Evolutionary conservation across 2,329 filamentous ascomycete species (phyloP), one percentile per base, ranked within the genome.

Genomic region (Stagonosporopsis tanaceti): DNA sequence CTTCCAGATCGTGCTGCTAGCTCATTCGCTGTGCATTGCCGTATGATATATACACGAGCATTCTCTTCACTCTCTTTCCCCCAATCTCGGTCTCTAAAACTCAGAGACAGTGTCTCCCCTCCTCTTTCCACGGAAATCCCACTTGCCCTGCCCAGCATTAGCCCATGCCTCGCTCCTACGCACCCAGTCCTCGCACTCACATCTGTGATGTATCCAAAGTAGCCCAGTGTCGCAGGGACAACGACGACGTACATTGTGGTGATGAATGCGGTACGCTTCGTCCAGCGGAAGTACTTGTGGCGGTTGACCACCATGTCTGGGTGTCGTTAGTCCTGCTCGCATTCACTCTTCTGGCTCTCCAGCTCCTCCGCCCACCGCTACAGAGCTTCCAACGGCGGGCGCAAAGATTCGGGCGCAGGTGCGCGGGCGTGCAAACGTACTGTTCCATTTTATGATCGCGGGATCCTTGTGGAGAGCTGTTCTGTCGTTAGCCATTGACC

Each of bases 221-320:
- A 88, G 44, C 88, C 88, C 65, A 96, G 69, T 55, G 90, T 81
- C 38, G 80, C 77, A 7, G 95, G 95, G 40, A 97, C 85, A 51
- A 89, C 80, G 32, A 88, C 80, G 57, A 90, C 85, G 78, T 94
- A 97, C 63, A 89, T 82, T 74, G 97, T 87, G 4, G 89, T 88
- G 71, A 97, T 78, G 80, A 86, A 87, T 28, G 92, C 92, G 42
- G 92, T 96, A 72, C 90, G 85, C 50, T 87, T 85, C 34, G 90
- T 98, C 92, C 92, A 98, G 78, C 92, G 87, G 86, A 98, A 99
- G 86, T 92, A 97, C 81, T 92, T 92, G 86, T 93, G 89, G 66
- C 95, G 90, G 82, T 91, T 92, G 72, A 85, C 82, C 72, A 85
- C 87, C 87, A 97, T 91, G 77, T 90, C 93, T 97, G 71, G 24